phyloP scores from a whole-genome alignment of 176 grass and related monocot genomes.

The Rhynchospora tenuis region DNA sequence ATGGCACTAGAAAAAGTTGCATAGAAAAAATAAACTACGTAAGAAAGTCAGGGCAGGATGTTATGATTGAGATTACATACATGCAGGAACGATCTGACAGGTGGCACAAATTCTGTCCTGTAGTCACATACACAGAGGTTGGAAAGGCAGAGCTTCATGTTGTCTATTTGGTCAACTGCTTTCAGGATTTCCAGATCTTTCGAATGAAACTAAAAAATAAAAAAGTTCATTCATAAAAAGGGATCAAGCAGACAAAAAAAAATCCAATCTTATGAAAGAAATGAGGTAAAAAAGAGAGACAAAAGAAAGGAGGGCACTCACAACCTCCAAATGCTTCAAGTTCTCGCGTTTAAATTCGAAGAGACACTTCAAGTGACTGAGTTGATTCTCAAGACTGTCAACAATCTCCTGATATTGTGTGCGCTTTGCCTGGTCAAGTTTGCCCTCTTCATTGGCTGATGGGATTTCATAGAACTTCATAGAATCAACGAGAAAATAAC shows the following conservation, averaged over 20 bases:
- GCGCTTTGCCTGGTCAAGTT: not conserved
- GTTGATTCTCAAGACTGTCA: not conserved
- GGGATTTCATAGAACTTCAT: not conserved
- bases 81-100: not conserved
- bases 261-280: not conserved
- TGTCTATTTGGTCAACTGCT: not conserved
- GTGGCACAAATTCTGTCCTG: not conserved
- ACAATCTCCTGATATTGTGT: not conserved
- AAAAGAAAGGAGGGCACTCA: not conserved
- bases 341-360: not conserved
- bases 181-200: no score
- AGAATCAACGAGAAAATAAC: not conserved
- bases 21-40: not conserved
- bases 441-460: not conserved
- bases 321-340: not conserved
- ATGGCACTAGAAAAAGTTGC: not conserved
- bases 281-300: not conserved
- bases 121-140: not conserved
- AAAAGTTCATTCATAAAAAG: no score
- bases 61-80: not conserved
- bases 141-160: not conserved
- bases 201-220: no score
- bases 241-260: no score
- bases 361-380: not conserved
- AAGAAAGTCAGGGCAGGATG: not conserved